Base-by-base conservation (phyloP, 108 stramenopile species). In the Skeletonema marinoi region DNA sequence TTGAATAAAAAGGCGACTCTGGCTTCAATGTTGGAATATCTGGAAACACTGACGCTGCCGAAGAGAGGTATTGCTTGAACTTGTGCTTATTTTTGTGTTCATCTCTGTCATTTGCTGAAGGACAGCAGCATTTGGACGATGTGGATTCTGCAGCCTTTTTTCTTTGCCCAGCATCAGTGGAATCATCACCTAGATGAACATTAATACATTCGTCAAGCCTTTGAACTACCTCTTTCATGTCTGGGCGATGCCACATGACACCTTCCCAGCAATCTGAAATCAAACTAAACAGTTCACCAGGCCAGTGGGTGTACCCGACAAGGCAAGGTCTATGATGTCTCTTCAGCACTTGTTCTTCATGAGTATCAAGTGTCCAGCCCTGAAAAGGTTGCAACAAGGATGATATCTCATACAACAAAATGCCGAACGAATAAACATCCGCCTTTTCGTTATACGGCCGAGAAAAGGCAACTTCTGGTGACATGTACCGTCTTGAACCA, bases 321-420 rank as follows among this genome's bases (percentile, higher is more conserved):
- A 68, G 38, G 38, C 50, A 50, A 21, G 75, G 75, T 12, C 75
- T 19, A n/a, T 61, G 17, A n/a, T 66, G 59, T 19, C 46, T 17
- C 21, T 32, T 38, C 25, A 68, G 30, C 25, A 76, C 67, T 58
- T 68, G 86, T 33, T 59, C 39, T 30, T 72, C 80, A 13, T 71
- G 54, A 35, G 75, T 41, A 11, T 11, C 16, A 7, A 78, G 62
- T 10, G 70, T 74, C 58, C 58, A 81, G 14, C 70, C 75, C 11
- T 35, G 12, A 69, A 84, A 89, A 12, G 89, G 85, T 56, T 73
- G 66, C 11, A 81, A 17, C 46, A 89, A 60, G 16, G 87, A 78
- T 19, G 73, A 74, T 50, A 92, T 73, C 60, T 92, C 89, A 86
- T 90, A 93, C 54, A 93, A 54, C 41, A 90, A 41, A n/a, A 93